These are phyloP conservation scores for Tuber melanosporum DNA, from an alignment of 495 filamentous ascomycete species.

Conservation along the genomic window DNA sequence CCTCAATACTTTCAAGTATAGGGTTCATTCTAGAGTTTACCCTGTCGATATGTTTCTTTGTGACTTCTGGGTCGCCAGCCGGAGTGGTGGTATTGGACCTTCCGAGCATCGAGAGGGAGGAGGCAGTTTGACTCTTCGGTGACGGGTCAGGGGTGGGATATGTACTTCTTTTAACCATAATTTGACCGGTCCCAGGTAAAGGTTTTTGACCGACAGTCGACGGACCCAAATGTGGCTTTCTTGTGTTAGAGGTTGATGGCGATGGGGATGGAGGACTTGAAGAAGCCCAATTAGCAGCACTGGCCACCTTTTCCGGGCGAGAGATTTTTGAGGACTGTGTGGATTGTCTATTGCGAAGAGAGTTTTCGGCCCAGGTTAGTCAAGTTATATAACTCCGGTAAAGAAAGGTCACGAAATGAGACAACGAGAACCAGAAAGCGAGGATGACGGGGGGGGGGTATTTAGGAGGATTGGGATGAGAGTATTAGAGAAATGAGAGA, in stretches of 20 bases:
- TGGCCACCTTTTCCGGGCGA: not conserved
- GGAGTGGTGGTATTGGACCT: constrained; percentile 18
- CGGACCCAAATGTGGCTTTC: not conserved
- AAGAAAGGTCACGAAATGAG: not conserved
- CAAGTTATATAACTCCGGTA: not conserved
- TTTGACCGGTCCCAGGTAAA: not conserved
- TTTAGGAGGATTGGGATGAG: not conserved
- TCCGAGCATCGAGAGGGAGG: constrained; percentile 5
- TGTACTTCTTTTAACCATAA: not conserved
- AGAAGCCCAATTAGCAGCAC: not conserved
- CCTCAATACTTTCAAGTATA: constrained; percentile 18
- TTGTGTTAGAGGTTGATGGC: not conserved
- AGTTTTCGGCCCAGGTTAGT: not conserved
- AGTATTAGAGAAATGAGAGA: not conserved
- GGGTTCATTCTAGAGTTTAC: constrained; percentile 21
- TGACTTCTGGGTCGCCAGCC: not conserved
- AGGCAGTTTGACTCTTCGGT: constrained; percentile 9
- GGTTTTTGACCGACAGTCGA: not conserved
- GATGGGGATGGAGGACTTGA: not conserved
- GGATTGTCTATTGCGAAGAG: not conserved
- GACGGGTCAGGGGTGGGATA: constrained; percentile 32
- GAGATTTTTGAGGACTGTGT: not conserved
- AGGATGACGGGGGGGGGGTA: not conserved
- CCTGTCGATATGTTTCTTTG: constrained; percentile 20
- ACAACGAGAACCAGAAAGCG: not conserved